Percentiles rank a stretch among this genome's conserved stretches.
These are phyloP conservation scores for Phytophthora ramorum DNA, from an alignment of 352 stramenopile species.

Conservation along the genomic window DNA sequence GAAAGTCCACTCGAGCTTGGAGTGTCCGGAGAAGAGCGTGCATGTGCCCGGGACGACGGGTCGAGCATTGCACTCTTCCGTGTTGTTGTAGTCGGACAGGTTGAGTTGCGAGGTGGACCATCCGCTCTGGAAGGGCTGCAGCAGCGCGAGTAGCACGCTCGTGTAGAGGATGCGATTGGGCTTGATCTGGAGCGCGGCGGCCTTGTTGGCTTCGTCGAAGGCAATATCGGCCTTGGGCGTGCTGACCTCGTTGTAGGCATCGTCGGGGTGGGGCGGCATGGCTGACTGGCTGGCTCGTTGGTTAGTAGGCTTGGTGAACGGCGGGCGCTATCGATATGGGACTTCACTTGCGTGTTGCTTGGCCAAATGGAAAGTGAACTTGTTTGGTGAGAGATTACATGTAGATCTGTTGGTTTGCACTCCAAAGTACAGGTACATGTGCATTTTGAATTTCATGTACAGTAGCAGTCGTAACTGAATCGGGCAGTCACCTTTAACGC, in stretches of 20 bases:
- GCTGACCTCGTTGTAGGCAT: conserved; percentile 12
- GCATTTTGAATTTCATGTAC: too few species aligned
- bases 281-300: background rate
- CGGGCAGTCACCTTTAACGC: too few species aligned
- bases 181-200: conserved; percentile 28
- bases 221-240: conserved; percentile 18
- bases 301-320: background rate
- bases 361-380: background rate
- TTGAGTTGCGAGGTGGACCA: conserved; percentile 72
- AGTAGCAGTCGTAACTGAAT: too few species aligned
- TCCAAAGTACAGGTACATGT: too few species aligned
- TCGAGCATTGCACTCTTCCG: conserved; percentile 49
- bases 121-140: conserved; percentile 60
- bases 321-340: background rate
- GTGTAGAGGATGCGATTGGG: background rate
- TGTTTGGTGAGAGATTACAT: too few species aligned
- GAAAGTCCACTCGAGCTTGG: conserved; percentile 17
- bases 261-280: conserved; percentile 7
- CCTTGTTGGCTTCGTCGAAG: conserved; percentile 29
- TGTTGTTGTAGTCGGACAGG: conserved; percentile 62
- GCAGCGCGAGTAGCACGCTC: conserved; percentile 27
- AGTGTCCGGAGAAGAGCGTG: conserved; percentile 43
- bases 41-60: conserved; percentile 51
- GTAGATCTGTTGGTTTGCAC: too few species aligned
- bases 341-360: background rate